Conservation (phyloP, 768 basidiomycete genomes). For the Suillus fuscotomentosus region DNA sequence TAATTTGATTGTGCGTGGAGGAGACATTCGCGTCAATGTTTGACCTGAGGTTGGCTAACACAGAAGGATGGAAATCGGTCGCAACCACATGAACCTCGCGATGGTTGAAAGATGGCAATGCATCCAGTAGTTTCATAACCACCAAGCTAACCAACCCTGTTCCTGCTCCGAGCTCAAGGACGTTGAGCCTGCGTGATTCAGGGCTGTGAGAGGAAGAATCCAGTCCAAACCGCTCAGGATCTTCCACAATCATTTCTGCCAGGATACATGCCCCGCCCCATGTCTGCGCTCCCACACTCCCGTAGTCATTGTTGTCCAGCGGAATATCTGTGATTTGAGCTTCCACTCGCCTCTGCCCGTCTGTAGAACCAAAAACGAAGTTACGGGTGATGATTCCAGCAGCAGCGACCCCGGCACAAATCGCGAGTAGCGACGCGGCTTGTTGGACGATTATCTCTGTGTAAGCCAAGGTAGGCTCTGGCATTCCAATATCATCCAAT, state of each 20-base stretch:
- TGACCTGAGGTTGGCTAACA: conserved; percentile 44
- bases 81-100: conserved; percentile 33
- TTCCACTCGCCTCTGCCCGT: conserved; percentile 19
- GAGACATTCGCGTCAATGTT: conserved; percentile 43
- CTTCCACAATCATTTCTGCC: conserved; percentile 65
- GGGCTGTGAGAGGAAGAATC: not conserved
- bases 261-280: conserved; percentile 87
- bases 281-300: conserved; percentile 80
- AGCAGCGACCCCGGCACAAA: conserved; percentile 61
- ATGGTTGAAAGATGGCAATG: not conserved
- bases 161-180: conserved; percentile 58
- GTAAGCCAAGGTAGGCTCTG: not conserved
- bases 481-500: not conserved
- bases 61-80: conserved; percentile 49
- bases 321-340: conserved; percentile 66
- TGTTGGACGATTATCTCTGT: conserved; percentile 44
- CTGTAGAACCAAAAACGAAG: conserved; percentile 42
- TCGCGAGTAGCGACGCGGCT: conserved; percentile 63
- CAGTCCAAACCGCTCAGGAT: conserved; percentile 53
- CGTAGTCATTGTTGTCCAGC: conserved; percentile 65
- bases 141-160: conserved; percentile 53
- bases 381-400: conserved; percentile 56
- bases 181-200: conserved; percentile 24
- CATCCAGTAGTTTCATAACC: conserved; percentile 31
- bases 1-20: not conserved